phyloP scores from a whole-genome alignment of 257 asterid species.

The Mentha longifolia region DNA sequence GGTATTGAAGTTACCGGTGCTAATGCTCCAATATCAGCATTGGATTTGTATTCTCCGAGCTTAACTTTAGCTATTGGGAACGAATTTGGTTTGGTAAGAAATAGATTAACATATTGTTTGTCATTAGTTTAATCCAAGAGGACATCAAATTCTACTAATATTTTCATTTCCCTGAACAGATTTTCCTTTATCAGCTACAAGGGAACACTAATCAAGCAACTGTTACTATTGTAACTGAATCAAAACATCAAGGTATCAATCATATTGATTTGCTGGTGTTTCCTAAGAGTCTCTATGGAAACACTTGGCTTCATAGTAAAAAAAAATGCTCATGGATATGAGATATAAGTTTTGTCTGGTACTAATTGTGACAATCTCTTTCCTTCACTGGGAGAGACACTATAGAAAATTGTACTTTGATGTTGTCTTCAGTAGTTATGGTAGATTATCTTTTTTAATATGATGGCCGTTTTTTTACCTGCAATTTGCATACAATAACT shows the following conservation, averaged over 20 bases:
- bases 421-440: constrained; percentile 7
- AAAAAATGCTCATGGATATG: too few relatives aligned
- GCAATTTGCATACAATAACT: constrained; percentile 5
- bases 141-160: constrained; percentile 12
- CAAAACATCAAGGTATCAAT: constrained; percentile 58
- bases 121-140: constrained; percentile 25
- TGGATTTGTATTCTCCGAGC: constrained; percentile 66
- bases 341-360: not conserved
- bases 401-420: constrained; percentile 6
- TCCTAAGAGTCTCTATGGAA: too few relatives aligned
- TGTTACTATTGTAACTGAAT: constrained; percentile 54
- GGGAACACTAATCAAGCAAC: constrained; percentile 51
- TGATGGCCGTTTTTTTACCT: constrained; percentile 6
- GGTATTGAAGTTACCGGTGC: constrained; percentile 61
- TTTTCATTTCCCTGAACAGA: constrained; percentile 48
- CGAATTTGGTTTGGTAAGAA: constrained; percentile 80
- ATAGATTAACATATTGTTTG: constrained; percentile 16
- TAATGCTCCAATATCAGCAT: constrained; percentile 64
- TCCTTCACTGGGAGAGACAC: not conserved
- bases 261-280: constrained; percentile 9
- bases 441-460: not conserved
- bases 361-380: constrained; percentile 19
- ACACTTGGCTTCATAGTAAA: too few relatives aligned
- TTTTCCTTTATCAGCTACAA: constrained; percentile 59
- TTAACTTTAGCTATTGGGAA: constrained; percentile 83